A percentile compares a stretch with the other conserved stretches of the same genome.
These are phyloP conservation scores for Cutaneotrichosporon dermatis DNA, from an alignment of 1,284 basidiomycete species.

Conservation along the genomic window DNA sequence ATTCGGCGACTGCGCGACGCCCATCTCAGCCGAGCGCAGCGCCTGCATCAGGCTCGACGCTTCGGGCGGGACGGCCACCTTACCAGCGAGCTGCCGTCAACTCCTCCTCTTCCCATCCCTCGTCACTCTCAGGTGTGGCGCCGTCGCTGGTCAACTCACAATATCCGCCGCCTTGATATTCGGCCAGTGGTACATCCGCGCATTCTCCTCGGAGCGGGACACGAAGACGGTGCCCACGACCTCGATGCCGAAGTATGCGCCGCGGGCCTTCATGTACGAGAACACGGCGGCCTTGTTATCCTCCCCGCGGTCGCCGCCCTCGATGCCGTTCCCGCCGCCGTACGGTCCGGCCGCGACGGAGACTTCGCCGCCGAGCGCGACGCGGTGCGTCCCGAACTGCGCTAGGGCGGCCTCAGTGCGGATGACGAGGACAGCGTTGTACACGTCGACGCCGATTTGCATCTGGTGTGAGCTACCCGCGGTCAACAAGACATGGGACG, in stretches of 20 bases:
- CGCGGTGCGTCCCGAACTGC: slow-evolving; percentile 8
- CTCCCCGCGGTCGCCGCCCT: background rate
- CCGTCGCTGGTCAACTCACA: background rate
- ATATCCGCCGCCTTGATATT: slow-evolving; percentile 7
- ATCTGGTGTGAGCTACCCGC: background rate
- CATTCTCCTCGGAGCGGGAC: slow-evolving; percentile 5
- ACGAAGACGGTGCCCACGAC: slow-evolving; percentile 6
- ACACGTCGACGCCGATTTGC: slow-evolving; percentile 5
- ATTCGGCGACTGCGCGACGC: background rate
- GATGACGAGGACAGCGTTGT: slow-evolving; percentile 8
- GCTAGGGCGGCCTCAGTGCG: slow-evolving; percentile 5
- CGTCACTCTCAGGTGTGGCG: background rate
- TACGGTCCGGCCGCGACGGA: slow-evolving; percentile 7
- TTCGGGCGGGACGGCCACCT: background rate
- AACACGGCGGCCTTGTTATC: slow-evolving; percentile 1
- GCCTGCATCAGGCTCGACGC: background rate
- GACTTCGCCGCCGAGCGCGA: slow-evolving; percentile 6
- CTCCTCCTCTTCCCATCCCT: too few species aligned
- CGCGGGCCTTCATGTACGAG: slow-evolving; percentile 7
- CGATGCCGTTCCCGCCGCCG: slow-evolving; percentile 8
- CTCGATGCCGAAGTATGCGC: slow-evolving; percentile 7
- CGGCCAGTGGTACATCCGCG: slow-evolving; percentile 5
- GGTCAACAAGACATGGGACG: too few species aligned
- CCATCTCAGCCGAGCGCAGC: slow-evolving; percentile 3
- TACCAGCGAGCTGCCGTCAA: slow-evolving; percentile 2